Base-by-base conservation (phyloP, 495 filamentous ascomycete species). In the Bacidia rubella region DNA sequence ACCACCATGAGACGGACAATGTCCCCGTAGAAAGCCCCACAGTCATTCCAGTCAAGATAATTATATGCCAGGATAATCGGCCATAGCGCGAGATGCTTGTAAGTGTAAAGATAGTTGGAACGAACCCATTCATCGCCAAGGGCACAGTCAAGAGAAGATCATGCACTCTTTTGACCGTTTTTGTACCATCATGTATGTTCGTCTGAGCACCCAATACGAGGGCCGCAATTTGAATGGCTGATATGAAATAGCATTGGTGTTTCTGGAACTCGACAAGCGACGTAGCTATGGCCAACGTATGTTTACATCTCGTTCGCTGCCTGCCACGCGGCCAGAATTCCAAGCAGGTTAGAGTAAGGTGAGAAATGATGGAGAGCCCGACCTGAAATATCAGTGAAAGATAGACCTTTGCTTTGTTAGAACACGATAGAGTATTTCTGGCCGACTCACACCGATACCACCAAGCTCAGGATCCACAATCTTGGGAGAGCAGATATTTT, bases 211-310 rank as follows among this genome's bases (percentile, higher is more conserved):
- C 21, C 7, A 48, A 49, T 22, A 41, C 21, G 15, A 35, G 29
- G 29, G 52, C 52, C 2, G 52, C 45, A 4, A 54, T 49, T 41
- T 54, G 25, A 2, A 54, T 41, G n/a, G 45, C 29, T 19, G 5
- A 11, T 39, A 42, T 20, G 45, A 54, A 54, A 49, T 54, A 54
- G 52, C 52, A 54, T 54, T 54, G 52, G n/a, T 20, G 19, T 19
- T 49, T 41, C 2, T 54, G 52, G 15, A 54, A 54, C 10, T 49
- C 52, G 20, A 54, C 43, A 22, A 44, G 41, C 7, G 20, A 7
- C 7, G 41, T 44, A 9, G 15, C 41, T 22, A 44, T 17, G 41
- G 41, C 20, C 7, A 44, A 17, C 5, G 5, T 17, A 44, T 22
- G 41, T 20, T 44, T 22, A 9, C 17, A 5, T 9, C 9, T 17